phyloP scores from a whole-genome alignment of 2,329 filamentous ascomycete genomes.

The Xylariaceae sp. region DNA sequence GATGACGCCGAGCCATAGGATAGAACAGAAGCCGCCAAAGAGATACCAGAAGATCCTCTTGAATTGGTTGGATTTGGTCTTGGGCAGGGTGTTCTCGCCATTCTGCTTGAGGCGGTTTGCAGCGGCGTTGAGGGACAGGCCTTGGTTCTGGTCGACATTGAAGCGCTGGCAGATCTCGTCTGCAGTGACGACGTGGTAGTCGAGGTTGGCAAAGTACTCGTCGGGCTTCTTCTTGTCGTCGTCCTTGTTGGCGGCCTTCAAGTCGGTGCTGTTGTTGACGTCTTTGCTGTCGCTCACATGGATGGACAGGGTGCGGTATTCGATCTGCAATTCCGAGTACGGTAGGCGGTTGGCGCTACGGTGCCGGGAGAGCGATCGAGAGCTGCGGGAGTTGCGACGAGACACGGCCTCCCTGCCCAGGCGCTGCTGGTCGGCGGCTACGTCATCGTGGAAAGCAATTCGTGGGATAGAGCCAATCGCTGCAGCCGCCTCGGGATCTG shows the following conservation, averaged over 20 bases:
- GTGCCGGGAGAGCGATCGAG: not conserved
- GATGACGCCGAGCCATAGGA: not conserved
- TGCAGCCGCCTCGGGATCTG: not conserved
- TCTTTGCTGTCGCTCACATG: conserved; percentile 1
- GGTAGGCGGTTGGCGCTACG: not conserved
- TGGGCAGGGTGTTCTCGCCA: not conserved
- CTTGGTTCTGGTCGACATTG: not conserved
- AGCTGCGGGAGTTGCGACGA: not conserved
- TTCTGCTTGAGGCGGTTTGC: not conserved
- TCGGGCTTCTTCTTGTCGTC: not conserved
- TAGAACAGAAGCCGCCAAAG: not conserved
- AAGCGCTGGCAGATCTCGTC: not conserved
- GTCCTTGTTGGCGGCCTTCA: not conserved
- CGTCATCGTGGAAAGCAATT: not conserved
- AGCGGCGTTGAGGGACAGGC: not conserved
- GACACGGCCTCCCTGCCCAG: not conserved
- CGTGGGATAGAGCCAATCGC: not conserved
- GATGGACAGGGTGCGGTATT: not conserved
- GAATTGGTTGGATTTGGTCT: not conserved
- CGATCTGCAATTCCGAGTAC: not conserved
- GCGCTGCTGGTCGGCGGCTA: not conserved
- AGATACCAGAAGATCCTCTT: not conserved
- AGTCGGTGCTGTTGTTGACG: not conserved
- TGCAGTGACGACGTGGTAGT: not conserved
- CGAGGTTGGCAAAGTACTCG: not conserved